Evolutionary conservation across 1,284 basidiomycete species (phyloP), one percentile per base, ranked within the genome.

Genomic region (Papiliotrema nemorosa): DNA sequence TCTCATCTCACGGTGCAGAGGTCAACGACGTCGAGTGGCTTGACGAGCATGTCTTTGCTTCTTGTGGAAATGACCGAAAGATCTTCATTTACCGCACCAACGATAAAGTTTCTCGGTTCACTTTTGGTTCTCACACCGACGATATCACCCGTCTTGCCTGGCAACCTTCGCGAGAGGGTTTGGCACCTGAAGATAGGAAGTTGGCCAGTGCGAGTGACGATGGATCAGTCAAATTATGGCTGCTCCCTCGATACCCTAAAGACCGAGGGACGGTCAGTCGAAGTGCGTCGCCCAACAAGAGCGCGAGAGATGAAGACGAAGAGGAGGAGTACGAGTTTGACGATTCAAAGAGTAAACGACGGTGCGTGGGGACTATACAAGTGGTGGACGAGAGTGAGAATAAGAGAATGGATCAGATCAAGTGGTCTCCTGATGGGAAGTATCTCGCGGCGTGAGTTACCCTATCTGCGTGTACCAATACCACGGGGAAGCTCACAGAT

Each of bases 21-120:
- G 71, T 73, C 6, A 72, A 72, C 53, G 71, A 73, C 25, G 64
- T 73, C 3, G 71, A 73, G 29, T 73, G 71, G 71, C 58, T 70
- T 2, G 71, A 73, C 46, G 68, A 73, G 47, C 56, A 68, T 13
- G 63, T 72, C 26, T 73, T 73, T 37, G 69, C 69, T 1, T 67
- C 66, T 1, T 66, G 62, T 3, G 68, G 64, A 9, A 70, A 72
- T 50, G 71, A 73, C 43, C 65, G 68, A 42, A 63, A 58, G 1
- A 64, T 71, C 35, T 64, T 64, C 50, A 61, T 73, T 3, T 67
- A 62, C 48, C 62, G 67, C 10, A 52, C 60, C 4, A 66, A 63
- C 34, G 66, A 70, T 24, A 59, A 58, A 14, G 51, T 62, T 7
- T 64, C 69, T 2, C 51, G 61, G 3, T 72, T 60, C 57, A 70